Base-by-base conservation (phyloP, 257 asterid genomes). In the Handroanthus guayacan region DNA sequence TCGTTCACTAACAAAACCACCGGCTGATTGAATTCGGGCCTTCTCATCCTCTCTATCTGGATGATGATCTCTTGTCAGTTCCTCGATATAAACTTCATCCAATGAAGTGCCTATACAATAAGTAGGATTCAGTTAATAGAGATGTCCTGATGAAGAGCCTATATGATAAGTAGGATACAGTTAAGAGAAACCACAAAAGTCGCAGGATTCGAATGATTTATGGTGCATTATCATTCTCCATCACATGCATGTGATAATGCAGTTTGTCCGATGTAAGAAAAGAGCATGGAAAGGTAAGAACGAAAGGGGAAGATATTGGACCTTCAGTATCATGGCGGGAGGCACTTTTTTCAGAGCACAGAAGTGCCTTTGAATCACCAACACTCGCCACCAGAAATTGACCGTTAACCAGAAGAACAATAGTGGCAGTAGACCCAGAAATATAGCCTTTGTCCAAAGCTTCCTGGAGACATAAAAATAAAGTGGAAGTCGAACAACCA, bases 321-420 rank as follows among this genome's bases (percentile, higher is more conserved):
- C 97, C 88, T 91, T 84, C 52, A 57, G 66, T 57, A 71, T 79
- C 79, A 31, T 54, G 50, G 79, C 66, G 66, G 71, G 85, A 36
- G 39, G 50, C 80, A 50, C 31, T 67, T 80, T 17, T 74, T 14
- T 48, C 75, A 31, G 91, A 85, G 84, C 96, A 93, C 47, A 91
- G 36, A 63, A 91, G 67, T 39, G 97, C 93, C 84, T 89, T 91
- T 5, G 98, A 93, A 79, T 93, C 97, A 6, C 98, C 96, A 36
- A 91, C 78, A 16, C 80, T 83, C 41, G 88, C 94, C 18, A 87
- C 86, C 34, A 89, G 85, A 81, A 84, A 54, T 74, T 82, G 86
- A 37, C 80, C 86, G 41, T 84, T 65, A 70, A 87, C 76, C 84
- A 88, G 48, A 74, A 93, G 82, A 80, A 71, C 87, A 65, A 89